Evolutionary conservation across 1,139 yeast genomes (phyloP).

Genomic region (Candida albicans): DNA sequence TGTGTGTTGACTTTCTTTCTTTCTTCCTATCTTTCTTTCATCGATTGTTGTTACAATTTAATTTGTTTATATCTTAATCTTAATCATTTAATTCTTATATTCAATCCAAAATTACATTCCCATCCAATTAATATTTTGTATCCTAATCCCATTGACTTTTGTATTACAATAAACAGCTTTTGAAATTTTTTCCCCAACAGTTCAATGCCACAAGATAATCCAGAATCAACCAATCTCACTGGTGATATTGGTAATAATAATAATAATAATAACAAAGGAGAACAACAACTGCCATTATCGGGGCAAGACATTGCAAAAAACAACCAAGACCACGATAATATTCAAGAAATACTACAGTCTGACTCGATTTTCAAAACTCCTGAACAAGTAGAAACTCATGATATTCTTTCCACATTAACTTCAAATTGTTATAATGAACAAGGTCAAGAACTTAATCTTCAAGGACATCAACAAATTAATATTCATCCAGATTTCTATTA

Average conservation of each 20-base stretch:
- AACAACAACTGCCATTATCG: neutral
- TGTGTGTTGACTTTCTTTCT: too few relatives aligned
- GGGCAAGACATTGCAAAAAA: too few relatives aligned
- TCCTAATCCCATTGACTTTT: too few relatives aligned
- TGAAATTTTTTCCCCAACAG: too few relatives aligned
- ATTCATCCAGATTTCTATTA: conserved; percentile 27
- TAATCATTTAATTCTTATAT: too few relatives aligned
- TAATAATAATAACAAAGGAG: conserved; percentile 1
- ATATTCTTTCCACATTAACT: conserved; percentile 10
- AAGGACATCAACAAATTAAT: conserved; percentile 10
- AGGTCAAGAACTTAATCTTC: too few relatives aligned
- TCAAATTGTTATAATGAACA: conserved; percentile 5
- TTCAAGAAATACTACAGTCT: neutral
- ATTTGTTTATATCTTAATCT: too few relatives aligned
- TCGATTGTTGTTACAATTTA: too few relatives aligned
- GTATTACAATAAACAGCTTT: too few relatives aligned
- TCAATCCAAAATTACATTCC: too few relatives aligned
- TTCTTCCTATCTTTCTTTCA: too few relatives aligned
- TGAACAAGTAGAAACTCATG: conserved; percentile 3
- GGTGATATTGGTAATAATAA: conserved; percentile 6
- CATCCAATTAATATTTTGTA: too few relatives aligned
- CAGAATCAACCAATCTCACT: conserved; percentile 1
- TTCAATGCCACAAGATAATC: neutral
- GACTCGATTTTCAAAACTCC: neutral
- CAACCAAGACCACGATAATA: neutral